These are phyloP conservation scores for Dipodascus albidus DNA, from an alignment of 805 yeast species.

Conservation along the genomic window DNA sequence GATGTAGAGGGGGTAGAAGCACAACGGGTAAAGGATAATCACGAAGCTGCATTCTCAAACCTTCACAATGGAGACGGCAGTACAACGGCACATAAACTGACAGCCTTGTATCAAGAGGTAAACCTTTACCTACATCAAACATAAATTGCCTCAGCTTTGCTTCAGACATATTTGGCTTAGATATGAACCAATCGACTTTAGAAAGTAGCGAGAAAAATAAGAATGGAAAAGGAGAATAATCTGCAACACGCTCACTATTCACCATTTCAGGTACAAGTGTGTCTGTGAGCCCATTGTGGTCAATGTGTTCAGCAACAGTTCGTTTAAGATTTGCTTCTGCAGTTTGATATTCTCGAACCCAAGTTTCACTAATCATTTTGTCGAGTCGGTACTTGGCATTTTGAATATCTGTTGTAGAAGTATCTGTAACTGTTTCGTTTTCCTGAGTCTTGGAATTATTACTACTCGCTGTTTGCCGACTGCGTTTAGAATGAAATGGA, in stretches of 20 bases:
- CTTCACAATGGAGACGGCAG: slow-evolving; percentile 44
- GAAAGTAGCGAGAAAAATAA: slow-evolving; percentile 41
- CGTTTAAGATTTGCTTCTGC: slow-evolving; percentile 19
- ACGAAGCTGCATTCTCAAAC: slow-evolving; percentile 57
- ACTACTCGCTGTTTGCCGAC: not conserved
- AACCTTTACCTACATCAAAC: slow-evolving; percentile 67
- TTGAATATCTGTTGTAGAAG: slow-evolving; percentile 17
- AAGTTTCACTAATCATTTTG: slow-evolving; percentile 44
- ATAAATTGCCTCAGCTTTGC: slow-evolving; percentile 50
- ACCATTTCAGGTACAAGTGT: slow-evolving; percentile 27
- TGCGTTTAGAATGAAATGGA: not conserved
- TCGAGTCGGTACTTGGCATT: slow-evolving; percentile 30
- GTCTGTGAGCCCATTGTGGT: slow-evolving; percentile 20
- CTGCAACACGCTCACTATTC: slow-evolving; percentile 35
- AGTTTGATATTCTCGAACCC: slow-evolving; percentile 55
- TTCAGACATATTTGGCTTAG: slow-evolving; percentile 40
- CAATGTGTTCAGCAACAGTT: slow-evolving; percentile 31
- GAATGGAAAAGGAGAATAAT: slow-evolving; percentile 37
- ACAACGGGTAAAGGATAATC: slow-evolving; percentile 83
- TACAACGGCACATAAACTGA: slow-evolving; percentile 57
- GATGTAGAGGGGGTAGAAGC: slow-evolving; percentile 47
- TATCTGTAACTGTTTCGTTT: not conserved
- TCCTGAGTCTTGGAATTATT: not conserved
- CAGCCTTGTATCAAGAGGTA: slow-evolving; percentile 59
- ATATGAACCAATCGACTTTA: slow-evolving; percentile 37